phyloP scores from a whole-genome alignment of 169 alveolate genomes.

The Cryptosporidium sp. region DNA sequence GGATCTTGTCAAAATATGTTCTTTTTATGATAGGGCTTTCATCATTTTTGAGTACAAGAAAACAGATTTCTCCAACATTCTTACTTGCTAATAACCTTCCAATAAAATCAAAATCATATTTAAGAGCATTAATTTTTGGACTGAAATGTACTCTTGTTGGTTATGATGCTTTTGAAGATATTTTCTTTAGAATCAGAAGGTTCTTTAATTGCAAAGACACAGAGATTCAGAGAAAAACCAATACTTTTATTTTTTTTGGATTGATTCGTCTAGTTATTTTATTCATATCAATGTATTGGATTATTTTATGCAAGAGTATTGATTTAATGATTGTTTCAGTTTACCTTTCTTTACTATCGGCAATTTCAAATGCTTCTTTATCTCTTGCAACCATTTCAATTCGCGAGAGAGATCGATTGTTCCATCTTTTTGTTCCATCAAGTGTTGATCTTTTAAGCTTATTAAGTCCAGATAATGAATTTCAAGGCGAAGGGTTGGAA shows the following conservation, averaged over 20 bases:
- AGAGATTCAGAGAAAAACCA: slow-evolving; percentile 2
- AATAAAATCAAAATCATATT: slow-evolving; percentile 7
- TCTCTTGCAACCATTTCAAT: slow-evolving; percentile 23
- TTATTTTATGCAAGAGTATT: slow-evolving; percentile 19
- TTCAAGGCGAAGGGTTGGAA: neutral
- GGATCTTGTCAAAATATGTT: neutral
- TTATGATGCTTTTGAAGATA: slow-evolving; percentile 44
- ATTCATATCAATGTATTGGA: slow-evolving; percentile 24
- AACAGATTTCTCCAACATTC: slow-evolving; percentile 44
- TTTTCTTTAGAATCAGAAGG: neutral
- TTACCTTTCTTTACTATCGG: slow-evolving; percentile 44
- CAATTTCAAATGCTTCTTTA: slow-evolving; percentile 37
- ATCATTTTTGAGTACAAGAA: neutral
- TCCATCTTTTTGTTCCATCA: slow-evolving; percentile 64
- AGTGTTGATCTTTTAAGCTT: slow-evolving; percentile 4
- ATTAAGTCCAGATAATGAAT: neutral
- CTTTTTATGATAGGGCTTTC: neutral
- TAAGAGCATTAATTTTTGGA: slow-evolving; percentile 18
- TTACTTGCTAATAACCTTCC: slow-evolving; percentile 46
- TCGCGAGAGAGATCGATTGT: slow-evolving; percentile 60
- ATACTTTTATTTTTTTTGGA: neutral
- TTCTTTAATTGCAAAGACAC: neutral
- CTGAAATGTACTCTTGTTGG: slow-evolving; percentile 59
- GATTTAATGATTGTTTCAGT: slow-evolving; percentile 22
- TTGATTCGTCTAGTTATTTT: neutral